Evolutionary conservation across 805 yeast species (phyloP), one percentile per base, ranked within the genome.

Genomic region (Isabelozyma rhagii): DNA sequence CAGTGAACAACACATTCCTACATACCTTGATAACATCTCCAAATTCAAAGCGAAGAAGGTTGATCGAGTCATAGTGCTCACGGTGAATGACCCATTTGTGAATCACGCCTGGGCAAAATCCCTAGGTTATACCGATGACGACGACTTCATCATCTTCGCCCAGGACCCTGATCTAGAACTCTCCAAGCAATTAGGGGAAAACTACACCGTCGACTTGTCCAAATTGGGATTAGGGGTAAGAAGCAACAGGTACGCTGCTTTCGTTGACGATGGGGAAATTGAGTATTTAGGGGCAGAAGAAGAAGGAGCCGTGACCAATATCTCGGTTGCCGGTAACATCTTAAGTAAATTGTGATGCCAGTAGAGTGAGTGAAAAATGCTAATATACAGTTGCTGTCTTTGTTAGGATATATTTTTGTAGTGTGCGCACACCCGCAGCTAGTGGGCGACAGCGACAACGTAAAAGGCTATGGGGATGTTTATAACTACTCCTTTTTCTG

Each of bases 11-110:
- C 94, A 87, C 68, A 78, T 87, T 52, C 93, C 93, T 49, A 88
- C 84, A 21, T 85, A 71, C 72, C 65, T 85, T 50, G 61, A 70
- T 51, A 71, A 81, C 54, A 64, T 78, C 48, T 64, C 63, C 6
- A 78, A 80, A 48, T 78, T 88, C 62, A 67, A 75, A 59, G 67
- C 72, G 48, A 84, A 83, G 68, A 82, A 85, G 39, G 84, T 84
- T 43, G 88, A 85, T 62, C 75, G 75, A 59, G 72, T 86, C 51
- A 70, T 86, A 48, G 83, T 87, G 11, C 60, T 85, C 51, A 77
- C 89, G 28, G 83, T 82, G 50, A 87, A 86, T 68, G 87, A 85
- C 58, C 85, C 92, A 14, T 84, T 85, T 61, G 91, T 87, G 47
- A 71, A 73, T 62, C 73, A 81, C 50, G 89, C 89, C 11, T 86